phyloP scores from a whole-genome alignment of 352 stramenopile species.

The Phytophthora sojae region DNA sequence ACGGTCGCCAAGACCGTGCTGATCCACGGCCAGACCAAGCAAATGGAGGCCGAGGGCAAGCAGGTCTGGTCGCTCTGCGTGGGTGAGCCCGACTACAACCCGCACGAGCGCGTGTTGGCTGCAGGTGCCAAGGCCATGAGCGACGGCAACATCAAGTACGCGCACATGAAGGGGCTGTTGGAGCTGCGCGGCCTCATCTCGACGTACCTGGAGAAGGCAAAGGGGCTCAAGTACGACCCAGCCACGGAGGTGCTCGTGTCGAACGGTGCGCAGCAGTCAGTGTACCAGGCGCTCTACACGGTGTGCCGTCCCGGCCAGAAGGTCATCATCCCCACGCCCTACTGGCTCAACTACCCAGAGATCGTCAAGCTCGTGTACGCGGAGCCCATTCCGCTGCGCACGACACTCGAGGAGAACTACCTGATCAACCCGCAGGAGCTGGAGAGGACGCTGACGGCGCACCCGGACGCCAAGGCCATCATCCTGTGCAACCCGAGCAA shows the following conservation, averaged over 20 bases:
- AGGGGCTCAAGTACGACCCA: constrained; percentile 91
- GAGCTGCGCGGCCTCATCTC: constrained; percentile 91
- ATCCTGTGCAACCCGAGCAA: constrained; percentile 98
- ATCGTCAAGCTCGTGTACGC: constrained; percentile 93
- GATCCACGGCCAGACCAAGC: constrained; percentile 95
- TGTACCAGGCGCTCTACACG: constrained; percentile 93
- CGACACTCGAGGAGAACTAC: constrained; percentile 89
- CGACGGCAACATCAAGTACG: constrained; percentile 93
- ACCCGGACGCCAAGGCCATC: constrained; percentile 80
- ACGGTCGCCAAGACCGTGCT: constrained; percentile 92
- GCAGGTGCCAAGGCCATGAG: constrained; percentile 77
- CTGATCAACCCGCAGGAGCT: constrained; percentile 85
- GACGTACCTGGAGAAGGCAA: constrained; percentile 89
- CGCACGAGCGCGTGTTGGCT: constrained; percentile 87
- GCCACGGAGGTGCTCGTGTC: constrained; percentile 94
- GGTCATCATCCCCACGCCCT: constrained; percentile 96
- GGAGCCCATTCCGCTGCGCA: constrained; percentile 91
- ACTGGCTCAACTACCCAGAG: constrained; percentile 97
- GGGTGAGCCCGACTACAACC: constrained; percentile 96
- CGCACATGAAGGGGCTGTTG: constrained; percentile 93
- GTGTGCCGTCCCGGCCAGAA: constrained; percentile 91
- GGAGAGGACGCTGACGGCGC: constrained; percentile 64
- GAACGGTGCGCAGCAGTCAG: constrained; percentile 96
- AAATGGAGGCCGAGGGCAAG: constrained; percentile 94
- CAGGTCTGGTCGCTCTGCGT: no score